A percentile compares a stretch with the other conserved stretches of the same genome.
Evolutionary conservation across 2,329 filamentous ascomycete species (phyloP).

Genomic region (Tympanopsis confertula): DNA sequence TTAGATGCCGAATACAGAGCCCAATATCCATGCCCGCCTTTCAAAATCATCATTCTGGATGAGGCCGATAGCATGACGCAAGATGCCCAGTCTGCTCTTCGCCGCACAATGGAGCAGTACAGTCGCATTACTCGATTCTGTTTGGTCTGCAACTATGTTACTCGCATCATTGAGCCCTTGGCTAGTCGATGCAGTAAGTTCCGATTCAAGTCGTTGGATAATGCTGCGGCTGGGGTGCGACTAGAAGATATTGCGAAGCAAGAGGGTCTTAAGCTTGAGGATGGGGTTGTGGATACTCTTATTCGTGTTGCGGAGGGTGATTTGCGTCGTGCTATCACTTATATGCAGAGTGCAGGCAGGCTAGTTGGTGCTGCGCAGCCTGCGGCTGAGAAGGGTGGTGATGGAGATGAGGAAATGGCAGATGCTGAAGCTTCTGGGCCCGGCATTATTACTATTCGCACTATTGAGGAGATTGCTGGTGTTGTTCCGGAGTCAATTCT

Average conservation of each 20-base stretch:
- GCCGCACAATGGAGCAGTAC: conserved; percentile 97
- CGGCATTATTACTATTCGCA: conserved; percentile 60
- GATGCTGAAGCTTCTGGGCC: conserved; percentile 51
- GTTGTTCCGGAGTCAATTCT: conserved; percentile 75
- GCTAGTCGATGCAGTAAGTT: conserved; percentile 93
- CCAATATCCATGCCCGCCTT: conserved; percentile 84
- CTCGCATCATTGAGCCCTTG: conserved; percentile 90
- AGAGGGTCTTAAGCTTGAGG: conserved; percentile 66
- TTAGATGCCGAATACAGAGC: conserved; percentile 36
- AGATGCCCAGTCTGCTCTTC: conserved; percentile 84
- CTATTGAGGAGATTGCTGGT: conserved; percentile 88
- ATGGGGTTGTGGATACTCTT: conserved; percentile 71
- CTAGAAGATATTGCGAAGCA: conserved; percentile 71
- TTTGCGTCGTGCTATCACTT: conserved; percentile 90
- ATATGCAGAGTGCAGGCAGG: conserved; percentile 83
- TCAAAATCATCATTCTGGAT: conserved; percentile 97
- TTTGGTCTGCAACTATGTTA: conserved; percentile 97
- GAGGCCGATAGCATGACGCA: conserved; percentile 99
- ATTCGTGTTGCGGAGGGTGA: conserved; percentile 88
- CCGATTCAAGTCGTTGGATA: conserved; percentile 89
- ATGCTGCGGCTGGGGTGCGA: conserved; percentile 67
- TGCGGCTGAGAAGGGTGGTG: conserved; percentile 28
- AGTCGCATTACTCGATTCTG: conserved; percentile 94
- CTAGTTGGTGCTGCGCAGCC: conserved; percentile 57
- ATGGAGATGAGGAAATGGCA: conserved; percentile 35